phyloP scores from a whole-genome alignment of 2,329 filamentous ascomycete species.

The Cladosporium sp. region DNA sequence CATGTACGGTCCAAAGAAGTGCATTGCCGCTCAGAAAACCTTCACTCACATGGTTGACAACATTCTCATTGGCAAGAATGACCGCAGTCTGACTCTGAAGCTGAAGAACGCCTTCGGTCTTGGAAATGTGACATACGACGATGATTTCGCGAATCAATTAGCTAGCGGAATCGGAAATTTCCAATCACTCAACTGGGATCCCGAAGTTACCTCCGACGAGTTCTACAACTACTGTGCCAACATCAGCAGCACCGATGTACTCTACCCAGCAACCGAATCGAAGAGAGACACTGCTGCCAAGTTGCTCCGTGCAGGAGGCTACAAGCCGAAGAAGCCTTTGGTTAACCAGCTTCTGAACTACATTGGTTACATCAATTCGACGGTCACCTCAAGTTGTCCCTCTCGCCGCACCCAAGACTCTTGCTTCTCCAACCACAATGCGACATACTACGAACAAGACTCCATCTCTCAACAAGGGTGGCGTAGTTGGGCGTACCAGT shows the following conservation, averaged over 20 bases:
- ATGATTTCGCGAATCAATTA: conserved; percentile 56
- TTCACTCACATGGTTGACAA: conserved; percentile 60
- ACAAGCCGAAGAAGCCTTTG: conserved; percentile 43
- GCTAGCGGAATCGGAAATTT: conserved; percentile 49
- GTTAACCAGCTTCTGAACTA: conserved; percentile 58
- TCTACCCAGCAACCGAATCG: conserved; percentile 45
- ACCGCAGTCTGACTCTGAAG: conserved; percentile 40
- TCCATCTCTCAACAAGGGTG: conserved; percentile 45
- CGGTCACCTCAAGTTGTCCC: conserved; percentile 43
- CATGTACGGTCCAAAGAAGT: conserved; percentile 59
- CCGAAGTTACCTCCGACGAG: conserved; percentile 48
- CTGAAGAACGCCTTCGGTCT: conserved; percentile 58
- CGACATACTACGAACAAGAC: conserved; percentile 47
- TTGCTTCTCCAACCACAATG: conserved; percentile 54
- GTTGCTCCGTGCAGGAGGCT: conserved; percentile 52
- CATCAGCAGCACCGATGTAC: conserved; percentile 48
- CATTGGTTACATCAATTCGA: conserved; percentile 55
- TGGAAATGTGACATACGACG: conserved; percentile 48
- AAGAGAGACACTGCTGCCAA: conserved; percentile 43
- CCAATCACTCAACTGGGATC: conserved; percentile 63
- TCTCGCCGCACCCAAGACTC: conserved; percentile 48
- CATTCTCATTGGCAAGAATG: conserved; percentile 53
- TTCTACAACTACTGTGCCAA: conserved; percentile 59
- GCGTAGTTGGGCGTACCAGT: conserved; percentile 59
- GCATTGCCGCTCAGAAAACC: conserved; percentile 64